Conservation (phyloP, 768 basidiomycete species). For the Trametes cingulata region DNA sequence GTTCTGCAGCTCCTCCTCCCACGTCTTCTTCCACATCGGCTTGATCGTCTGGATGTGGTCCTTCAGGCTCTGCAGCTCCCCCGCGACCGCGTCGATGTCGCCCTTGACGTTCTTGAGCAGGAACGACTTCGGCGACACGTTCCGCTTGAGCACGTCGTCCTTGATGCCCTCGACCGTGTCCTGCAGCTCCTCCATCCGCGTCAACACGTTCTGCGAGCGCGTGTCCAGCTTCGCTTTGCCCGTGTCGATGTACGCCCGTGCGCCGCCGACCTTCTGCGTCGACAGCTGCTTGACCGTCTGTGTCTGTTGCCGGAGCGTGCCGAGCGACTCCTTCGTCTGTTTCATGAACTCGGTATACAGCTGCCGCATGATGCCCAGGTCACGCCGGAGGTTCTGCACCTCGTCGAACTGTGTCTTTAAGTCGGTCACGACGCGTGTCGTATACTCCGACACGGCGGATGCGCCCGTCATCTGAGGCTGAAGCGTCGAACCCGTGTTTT, state of each 20-base stretch:
- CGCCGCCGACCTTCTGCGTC: constrained; percentile 77
- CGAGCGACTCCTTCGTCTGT: constrained; percentile 84
- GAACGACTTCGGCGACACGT: constrained; percentile 77
- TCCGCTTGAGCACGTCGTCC: constrained; percentile 88
- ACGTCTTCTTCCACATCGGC: constrained; percentile 99
- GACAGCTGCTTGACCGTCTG: constrained; percentile 87
- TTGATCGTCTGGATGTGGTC: constrained; percentile 87
- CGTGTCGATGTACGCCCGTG: constrained; percentile 84
- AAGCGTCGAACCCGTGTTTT: constrained; percentile 68
- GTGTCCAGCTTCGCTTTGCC: constrained; percentile 91
- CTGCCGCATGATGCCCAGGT: constrained; percentile 92
- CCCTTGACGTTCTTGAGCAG: constrained; percentile 71
- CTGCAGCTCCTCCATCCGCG: constrained; percentile 89
- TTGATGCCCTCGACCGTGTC: constrained; percentile 88
- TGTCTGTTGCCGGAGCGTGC: constrained; percentile 78
- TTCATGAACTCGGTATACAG: constrained; percentile 93
- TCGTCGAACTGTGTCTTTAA: constrained; percentile 94
- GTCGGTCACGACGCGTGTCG: constrained; percentile 72
- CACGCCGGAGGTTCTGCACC: constrained; percentile 89
- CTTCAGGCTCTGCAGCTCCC: constrained; percentile 74
- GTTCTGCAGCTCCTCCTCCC: constrained; percentile 94
- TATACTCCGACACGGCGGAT: constrained; percentile 73
- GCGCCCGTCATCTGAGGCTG: constrained; percentile 74
- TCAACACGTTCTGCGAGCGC: constrained; percentile 87
- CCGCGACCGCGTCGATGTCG: constrained; percentile 64